Evolutionary conservation across 78 protist genomes (phyloP).

Genomic region (Cavenderia fasciculata): DNA sequence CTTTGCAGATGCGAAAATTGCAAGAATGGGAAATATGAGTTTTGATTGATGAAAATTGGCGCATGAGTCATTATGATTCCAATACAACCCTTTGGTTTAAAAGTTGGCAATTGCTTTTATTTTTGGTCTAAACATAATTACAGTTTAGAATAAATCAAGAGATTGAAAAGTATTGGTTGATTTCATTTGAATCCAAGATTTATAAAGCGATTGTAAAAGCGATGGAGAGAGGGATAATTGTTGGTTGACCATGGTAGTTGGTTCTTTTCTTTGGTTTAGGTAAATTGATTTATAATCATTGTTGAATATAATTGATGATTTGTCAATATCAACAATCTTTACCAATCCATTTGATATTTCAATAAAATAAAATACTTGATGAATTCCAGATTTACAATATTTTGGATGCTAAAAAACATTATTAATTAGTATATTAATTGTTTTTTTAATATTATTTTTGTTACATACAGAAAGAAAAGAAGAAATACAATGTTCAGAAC

Average conservation of each 20-base stretch:
- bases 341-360: background rate
- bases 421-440: background rate
- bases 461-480: slow-evolving; percentile 20
- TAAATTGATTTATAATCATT: background rate
- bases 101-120: no score
- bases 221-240: background rate
- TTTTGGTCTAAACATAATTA: no score
- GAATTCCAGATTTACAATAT: background rate
- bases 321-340: slow-evolving; percentile 17
- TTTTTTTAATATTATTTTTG: background rate
- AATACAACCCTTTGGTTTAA: no score
- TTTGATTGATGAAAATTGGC: no score
- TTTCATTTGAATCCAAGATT: background rate
- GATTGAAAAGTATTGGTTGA: slow-evolving; percentile 9
- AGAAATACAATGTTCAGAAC: background rate
- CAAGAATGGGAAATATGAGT: no score
- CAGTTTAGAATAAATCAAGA: no score
- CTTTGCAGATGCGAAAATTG: no score
- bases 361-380: slow-evolving; percentile 13
- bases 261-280: background rate
- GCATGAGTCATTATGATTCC: no score
- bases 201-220: background rate
- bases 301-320: background rate
- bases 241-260: slow-evolving; percentile 11
- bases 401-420: slow-evolving; percentile 28